A percentile compares a stretch with the other conserved stretches of the same genome.
These are phyloP conservation scores for Pseudogymnoascus sp. DNA, from an alignment of 2,329 filamentous ascomycete species.

Conservation along the genomic window DNA sequence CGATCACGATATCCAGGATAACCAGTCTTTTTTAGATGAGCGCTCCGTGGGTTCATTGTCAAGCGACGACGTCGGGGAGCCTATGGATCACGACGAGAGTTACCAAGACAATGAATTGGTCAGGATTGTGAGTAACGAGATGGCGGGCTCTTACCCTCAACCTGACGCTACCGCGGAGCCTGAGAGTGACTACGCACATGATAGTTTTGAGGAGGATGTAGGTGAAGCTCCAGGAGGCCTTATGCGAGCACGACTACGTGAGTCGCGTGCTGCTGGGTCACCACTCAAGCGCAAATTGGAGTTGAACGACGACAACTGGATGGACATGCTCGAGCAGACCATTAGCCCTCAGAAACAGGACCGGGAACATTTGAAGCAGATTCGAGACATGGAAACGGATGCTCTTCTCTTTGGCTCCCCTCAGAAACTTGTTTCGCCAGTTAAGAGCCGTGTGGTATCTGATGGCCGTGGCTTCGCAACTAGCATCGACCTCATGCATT, in stretches of 20 bases:
- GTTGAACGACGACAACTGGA: constrained; percentile 70
- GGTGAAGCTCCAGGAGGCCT: constrained; percentile 54
- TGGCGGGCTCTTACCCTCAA: constrained; percentile 71
- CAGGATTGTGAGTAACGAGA: constrained; percentile 60
- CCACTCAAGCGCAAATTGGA: constrained; percentile 54
- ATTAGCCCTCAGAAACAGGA: constrained; percentile 92
- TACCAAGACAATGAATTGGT: constrained; percentile 70
- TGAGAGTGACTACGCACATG: constrained; percentile 45
- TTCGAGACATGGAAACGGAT: constrained; percentile 42
- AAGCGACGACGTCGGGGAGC: constrained; percentile 45
- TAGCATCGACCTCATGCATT: constrained; percentile 94
- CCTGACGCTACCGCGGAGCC: constrained; percentile 73
- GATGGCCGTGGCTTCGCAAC: constrained; percentile 65
- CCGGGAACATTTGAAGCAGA: constrained; percentile 59
- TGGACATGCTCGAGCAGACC: constrained; percentile 85
- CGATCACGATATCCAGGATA: constrained; percentile 30
- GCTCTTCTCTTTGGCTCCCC: constrained; percentile 23
- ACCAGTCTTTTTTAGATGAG: constrained; percentile 85
- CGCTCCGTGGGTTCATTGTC: constrained; percentile 77
- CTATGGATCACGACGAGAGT: constrained; percentile 57
- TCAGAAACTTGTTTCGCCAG: constrained; percentile 25
- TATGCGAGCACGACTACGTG: constrained; percentile 56
- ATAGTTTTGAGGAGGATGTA: constrained; percentile 17
- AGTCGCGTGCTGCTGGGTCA: constrained; percentile 52
- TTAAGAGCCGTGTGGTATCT: constrained; percentile 23